These are phyloP conservation scores for Naganishia vishniacii DNA, from an alignment of 768 basidiomycete species.

Conservation along the genomic window DNA sequence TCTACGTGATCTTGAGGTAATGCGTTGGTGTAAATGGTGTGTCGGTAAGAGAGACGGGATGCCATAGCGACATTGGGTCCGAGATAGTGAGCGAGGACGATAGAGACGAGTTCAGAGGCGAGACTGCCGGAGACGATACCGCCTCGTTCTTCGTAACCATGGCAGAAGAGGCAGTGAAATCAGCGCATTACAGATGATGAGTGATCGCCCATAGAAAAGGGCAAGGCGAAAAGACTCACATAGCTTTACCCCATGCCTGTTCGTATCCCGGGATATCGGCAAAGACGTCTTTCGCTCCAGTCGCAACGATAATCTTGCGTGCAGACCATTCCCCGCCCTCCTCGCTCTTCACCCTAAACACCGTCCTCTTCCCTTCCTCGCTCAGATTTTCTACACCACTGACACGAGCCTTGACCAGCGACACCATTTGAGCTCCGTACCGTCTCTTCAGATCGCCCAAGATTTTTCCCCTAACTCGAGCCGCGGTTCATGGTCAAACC, in stretches of 20 bases:
- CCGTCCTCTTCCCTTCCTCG: background rate
- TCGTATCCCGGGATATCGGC: conserved; percentile 10
- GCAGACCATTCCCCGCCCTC: background rate
- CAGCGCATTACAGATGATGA: too few species aligned
- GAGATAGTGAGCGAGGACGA: background rate
- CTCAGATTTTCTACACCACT: background rate
- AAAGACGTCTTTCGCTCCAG: conserved; percentile 7
- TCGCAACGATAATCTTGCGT: conserved; percentile 13
- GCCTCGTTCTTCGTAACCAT: conserved; percentile 21
- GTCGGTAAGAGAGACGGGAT: background rate
- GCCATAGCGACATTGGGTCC: background rate
- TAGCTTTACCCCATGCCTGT: conserved; percentile 8
- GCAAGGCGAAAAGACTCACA: conserved; percentile 9
- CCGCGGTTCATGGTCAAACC: conserved; percentile 7
- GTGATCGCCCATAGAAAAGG: conserved; percentile 1
- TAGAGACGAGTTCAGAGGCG: background rate
- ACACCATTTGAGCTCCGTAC: background rate
- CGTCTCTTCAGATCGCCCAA: background rate
- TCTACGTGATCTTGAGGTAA: background rate
- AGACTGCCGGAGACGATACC: background rate
- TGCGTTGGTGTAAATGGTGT: conserved; percentile 5
- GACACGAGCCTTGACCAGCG: background rate
- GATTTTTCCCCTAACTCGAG: background rate
- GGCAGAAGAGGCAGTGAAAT: conserved; percentile 21
- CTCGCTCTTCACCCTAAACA: background rate